These are phyloP conservation scores for Poterioochromonas sp. DNA, from an alignment of 352 stramenopile genomes.

Conservation along the genomic window DNA sequence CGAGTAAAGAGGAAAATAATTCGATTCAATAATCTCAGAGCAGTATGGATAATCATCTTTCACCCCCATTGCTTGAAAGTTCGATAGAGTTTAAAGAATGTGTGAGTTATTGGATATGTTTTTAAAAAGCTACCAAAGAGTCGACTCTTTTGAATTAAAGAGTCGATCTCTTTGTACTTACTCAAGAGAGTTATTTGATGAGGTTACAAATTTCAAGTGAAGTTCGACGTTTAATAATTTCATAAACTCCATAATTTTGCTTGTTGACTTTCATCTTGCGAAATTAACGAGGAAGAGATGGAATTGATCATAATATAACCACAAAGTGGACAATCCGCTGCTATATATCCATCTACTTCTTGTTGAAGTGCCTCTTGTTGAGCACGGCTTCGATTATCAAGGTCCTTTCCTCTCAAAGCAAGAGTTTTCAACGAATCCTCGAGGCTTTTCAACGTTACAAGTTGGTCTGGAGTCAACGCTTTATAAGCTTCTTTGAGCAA, in stretches of 20 bases:
- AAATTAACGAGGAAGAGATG: constrained; percentile 79
- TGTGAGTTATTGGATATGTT: too few relatives aligned
- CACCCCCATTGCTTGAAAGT: too few relatives aligned
- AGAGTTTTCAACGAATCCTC: constrained; percentile 63
- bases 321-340: constrained; percentile 84
- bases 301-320: constrained; percentile 89
- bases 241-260: constrained; percentile 40
- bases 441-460: constrained; percentile 60
- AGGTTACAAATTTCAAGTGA: too few relatives aligned
- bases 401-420: constrained; percentile 62
- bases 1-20: background rate
- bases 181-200: too few relatives aligned
- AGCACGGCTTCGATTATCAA: constrained; percentile 50
- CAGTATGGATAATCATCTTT: constrained; percentile 14
- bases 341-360: constrained; percentile 83
- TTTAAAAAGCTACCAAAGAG: too few relatives aligned
- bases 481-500: constrained; percentile 49
- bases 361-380: constrained; percentile 75
- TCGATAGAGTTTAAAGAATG: too few relatives aligned
- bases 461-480: constrained; percentile 46
- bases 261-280: constrained; percentile 63
- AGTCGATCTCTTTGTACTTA: too few relatives aligned
- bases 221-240: too few relatives aligned
- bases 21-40: constrained; percentile 2
- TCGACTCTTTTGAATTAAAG: too few relatives aligned